A percentile compares a stretch with the other conserved stretches of the same genome.
phyloP scores from a whole-genome alignment of 2,329 filamentous ascomycete species.

The Beauveria rudraprayagi region DNA sequence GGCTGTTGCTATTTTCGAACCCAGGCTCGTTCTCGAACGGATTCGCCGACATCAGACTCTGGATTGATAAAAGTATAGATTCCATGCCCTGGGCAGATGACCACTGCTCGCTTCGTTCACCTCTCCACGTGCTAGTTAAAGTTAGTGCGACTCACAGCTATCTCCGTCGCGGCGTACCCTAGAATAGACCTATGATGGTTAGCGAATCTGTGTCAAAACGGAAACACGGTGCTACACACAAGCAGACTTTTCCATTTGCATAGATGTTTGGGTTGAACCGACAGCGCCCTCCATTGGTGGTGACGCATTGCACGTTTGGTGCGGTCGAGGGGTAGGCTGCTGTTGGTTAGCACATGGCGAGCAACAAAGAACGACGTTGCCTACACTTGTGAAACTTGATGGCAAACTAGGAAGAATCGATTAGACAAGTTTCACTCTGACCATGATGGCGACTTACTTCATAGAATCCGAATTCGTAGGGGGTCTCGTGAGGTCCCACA shows the following conservation, averaged over 20 bases:
- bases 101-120: slow-evolving; percentile 88
- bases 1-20: slow-evolving; percentile 66
- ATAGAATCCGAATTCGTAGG: slow-evolving; percentile 96
- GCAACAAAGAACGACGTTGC: background rate
- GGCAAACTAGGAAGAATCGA: slow-evolving; percentile 47
- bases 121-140: slow-evolving; percentile 74
- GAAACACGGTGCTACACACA: slow-evolving; percentile 50
- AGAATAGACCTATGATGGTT: slow-evolving; percentile 65
- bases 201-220: slow-evolving; percentile 6
- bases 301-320: slow-evolving; percentile 57
- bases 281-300: slow-evolving; percentile 80
- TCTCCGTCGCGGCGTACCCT: slow-evolving; percentile 48
- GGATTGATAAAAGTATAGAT: slow-evolving; percentile 89
- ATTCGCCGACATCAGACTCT: slow-evolving; percentile 88
- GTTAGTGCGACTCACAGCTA: background rate
- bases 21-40: slow-evolving; percentile 96
- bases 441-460: slow-evolving; percentile 52
- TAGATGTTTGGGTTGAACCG: slow-evolving; percentile 99
- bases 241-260: slow-evolving; percentile 78
- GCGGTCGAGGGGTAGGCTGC: slow-evolving; percentile 73
- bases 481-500: slow-evolving; percentile 85
- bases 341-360: background rate
- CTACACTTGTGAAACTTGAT: slow-evolving; percentile 70
- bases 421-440: background rate
- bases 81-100: slow-evolving; percentile 92